Evolutionary conservation across 306 rosid genomes (phyloP).

Genomic region (Herpetospermum pedunculosum): DNA sequence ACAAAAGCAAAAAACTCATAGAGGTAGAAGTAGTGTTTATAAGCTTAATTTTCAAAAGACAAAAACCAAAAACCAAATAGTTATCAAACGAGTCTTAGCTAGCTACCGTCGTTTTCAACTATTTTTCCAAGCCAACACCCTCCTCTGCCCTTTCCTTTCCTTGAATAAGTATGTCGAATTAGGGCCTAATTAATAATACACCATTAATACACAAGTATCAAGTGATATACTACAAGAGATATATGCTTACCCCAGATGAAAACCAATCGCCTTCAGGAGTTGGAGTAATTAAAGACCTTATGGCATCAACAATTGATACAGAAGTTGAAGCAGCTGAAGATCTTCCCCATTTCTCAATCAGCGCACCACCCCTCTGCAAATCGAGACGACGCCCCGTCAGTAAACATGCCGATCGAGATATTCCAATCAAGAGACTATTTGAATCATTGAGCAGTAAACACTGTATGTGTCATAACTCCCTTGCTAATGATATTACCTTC

Average conservation of each 20-base stretch:
- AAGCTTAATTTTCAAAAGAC: too few relatives aligned
- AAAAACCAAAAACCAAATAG: too few relatives aligned
- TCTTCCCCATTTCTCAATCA: constrained; percentile 94
- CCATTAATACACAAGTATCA: neutral
- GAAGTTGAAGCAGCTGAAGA: constrained; percentile 98
- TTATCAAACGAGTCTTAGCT: neutral
- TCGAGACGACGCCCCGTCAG: neutral
- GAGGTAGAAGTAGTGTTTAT: too few relatives aligned
- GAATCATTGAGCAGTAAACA: neutral
- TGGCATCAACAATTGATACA: constrained; percentile 80
- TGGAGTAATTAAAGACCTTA: constrained; percentile 67
- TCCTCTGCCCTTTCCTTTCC: neutral
- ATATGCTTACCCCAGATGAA: constrained; percentile 74
- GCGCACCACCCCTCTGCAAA: constrained; percentile 84
- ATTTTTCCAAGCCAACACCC: neutral
- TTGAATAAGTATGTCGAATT: neutral
- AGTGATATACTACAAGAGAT: neutral
- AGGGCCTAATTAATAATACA: neutral
- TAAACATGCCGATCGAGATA: neutral
- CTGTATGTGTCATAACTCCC: neutral
- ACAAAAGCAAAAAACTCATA: too few relatives aligned
- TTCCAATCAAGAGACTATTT: neutral
- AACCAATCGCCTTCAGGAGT: constrained; percentile 98
- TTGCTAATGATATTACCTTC: constrained; percentile 37
- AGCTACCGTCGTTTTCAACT: neutral